Evolutionary conservation across 2,329 filamentous ascomycete genomes (phyloP).

Genomic region (Clarireedia monteithiana): DNA sequence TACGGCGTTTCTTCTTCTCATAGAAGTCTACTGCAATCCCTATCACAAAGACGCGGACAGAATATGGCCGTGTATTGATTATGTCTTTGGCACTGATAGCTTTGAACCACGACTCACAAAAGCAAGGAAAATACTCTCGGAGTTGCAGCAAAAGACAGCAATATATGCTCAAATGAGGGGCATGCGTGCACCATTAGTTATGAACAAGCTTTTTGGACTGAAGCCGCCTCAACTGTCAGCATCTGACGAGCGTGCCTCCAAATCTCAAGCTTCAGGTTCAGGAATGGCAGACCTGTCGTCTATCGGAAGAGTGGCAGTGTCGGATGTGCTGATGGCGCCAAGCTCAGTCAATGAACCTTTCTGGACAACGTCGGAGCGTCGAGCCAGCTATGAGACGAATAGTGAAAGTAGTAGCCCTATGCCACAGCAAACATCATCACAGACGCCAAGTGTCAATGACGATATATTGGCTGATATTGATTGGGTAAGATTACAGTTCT

Average conservation of each 20-base stretch:
- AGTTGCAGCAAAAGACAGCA: constrained; percentile 53
- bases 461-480: constrained; percentile 49
- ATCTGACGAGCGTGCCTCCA: neutral
- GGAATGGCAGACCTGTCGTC: neutral
- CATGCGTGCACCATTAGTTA: constrained; percentile 40
- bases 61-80: constrained; percentile 62
- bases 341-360: neutral
- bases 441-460: constrained; percentile 9
- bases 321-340: neutral
- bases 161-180: constrained; percentile 53
- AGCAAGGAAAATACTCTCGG: constrained; percentile 50
- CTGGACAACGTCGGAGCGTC: neutral
- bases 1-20: constrained; percentile 58
- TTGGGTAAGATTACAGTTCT: constrained; percentile 45
- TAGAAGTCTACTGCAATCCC: constrained; percentile 50
- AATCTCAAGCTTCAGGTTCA: neutral
- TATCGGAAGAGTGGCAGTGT: neutral
- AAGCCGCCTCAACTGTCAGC: constrained; percentile 24
- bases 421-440: neutral
- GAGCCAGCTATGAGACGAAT: neutral
- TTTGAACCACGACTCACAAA: constrained; percentile 47
- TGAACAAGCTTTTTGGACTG: constrained; percentile 27
- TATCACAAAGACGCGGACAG: constrained; percentile 46
- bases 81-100: constrained; percentile 56
- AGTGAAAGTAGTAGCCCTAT: neutral